phyloP scores from a whole-genome alignment of 805 yeast species.

The Candida namnaoensis region DNA sequence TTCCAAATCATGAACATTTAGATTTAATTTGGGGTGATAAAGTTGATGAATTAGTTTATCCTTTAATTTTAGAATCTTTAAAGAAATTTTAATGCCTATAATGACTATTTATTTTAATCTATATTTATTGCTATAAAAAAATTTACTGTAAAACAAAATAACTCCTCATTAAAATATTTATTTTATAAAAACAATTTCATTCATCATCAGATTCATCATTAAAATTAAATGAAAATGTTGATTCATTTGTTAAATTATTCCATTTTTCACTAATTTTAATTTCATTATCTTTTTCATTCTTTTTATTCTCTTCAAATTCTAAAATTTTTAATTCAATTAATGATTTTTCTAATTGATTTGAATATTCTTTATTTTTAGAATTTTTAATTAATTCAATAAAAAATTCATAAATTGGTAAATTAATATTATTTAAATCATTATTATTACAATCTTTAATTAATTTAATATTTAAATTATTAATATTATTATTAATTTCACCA shows the following conservation, averaged over 20 bases:
- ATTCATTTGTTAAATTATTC: neutral
- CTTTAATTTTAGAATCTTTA: slow-evolving; percentile 30
- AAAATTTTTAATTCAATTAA: slow-evolving; percentile 23
- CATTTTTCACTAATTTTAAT: neutral
- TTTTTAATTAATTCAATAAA: slow-evolving; percentile 41
- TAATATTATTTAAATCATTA: slow-evolving; percentile 18
- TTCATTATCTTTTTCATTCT: slow-evolving; percentile 7
- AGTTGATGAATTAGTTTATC: slow-evolving; percentile 39
- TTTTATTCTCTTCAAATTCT: slow-evolving; percentile 21
- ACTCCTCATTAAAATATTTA: no score
- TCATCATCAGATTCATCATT: slow-evolving; percentile 15
- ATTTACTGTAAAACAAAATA: no score
- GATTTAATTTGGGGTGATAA: slow-evolving; percentile 85
- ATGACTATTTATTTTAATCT: neutral
- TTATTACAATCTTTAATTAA: slow-evolving; percentile 52
- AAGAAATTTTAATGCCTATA: slow-evolving; percentile 1
- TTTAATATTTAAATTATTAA: slow-evolving; percentile 4
- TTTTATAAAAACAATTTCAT: neutral
- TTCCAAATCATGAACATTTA: slow-evolving; percentile 75
- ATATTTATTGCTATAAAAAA: no score
- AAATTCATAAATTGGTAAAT: slow-evolving; percentile 54
- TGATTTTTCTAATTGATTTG: slow-evolving; percentile 25
- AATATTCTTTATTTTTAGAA: slow-evolving; percentile 23
- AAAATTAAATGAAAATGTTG: slow-evolving; percentile 15
- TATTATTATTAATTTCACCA: slow-evolving; percentile 36